Percentiles rank a stretch among this genome's conserved stretches.
phyloP scores from a whole-genome alignment of 2,329 filamentous ascomycete species.

The Xylariaceae sp. region DNA sequence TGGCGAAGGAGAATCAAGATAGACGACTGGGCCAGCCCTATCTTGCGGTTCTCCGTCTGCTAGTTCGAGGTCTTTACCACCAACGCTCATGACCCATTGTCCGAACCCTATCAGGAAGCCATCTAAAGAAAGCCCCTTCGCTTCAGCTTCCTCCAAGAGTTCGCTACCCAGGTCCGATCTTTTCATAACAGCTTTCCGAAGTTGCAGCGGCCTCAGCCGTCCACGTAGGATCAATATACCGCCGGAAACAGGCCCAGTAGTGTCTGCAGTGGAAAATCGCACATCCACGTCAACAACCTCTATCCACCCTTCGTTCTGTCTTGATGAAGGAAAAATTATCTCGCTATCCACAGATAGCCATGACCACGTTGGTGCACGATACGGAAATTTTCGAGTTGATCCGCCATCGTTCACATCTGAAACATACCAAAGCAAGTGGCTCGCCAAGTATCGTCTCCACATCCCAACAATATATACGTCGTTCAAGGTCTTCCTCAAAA shows the following conservation, averaged over 20 bases:
- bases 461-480: not conserved
- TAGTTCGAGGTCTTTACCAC: not conserved
- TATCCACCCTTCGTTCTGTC: not conserved
- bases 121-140: not conserved
- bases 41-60: not conserved
- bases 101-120: not conserved
- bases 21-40: not conserved
- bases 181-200: not conserved
- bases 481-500: not conserved
- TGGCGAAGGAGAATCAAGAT: not conserved
- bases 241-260: not conserved
- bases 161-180: not conserved
- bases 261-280: not conserved
- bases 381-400: not conserved
- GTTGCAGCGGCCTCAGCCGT: not conserved
- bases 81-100: not conserved
- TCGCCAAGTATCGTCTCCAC: not conserved
- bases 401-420: not conserved
- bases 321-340: not conserved
- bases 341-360: not conserved
- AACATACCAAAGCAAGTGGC: not conserved
- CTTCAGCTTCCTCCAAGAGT: not conserved
- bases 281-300: not conserved
- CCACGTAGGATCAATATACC: not conserved
- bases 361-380: not conserved